Percentiles rank a stretch among this genome's conserved stretches.
Evolutionary conservation across 306 rosid genomes (phyloP).

Genomic region (Cicer arietinum): DNA sequence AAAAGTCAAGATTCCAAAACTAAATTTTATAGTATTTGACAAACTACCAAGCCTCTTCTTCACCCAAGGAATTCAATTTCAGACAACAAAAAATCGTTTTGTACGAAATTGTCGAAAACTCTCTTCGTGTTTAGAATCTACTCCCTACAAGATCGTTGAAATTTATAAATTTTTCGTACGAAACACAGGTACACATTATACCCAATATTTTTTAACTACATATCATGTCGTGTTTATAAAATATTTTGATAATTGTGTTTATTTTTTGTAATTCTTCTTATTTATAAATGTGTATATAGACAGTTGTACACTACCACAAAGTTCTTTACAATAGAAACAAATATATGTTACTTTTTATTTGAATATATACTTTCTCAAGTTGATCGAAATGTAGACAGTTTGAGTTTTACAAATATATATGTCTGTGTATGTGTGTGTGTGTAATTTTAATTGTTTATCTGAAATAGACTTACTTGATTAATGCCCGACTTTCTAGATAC

Average conservation of each 20-base stretch:
- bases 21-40: background rate
- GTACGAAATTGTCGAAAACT: background rate
- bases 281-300: too few relatives aligned
- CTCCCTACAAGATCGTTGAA: background rate
- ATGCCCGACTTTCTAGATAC: too few relatives aligned
- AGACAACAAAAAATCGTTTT: background rate
- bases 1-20: slow-evolving; percentile 3
- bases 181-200: background rate
- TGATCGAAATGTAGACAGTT: too few relatives aligned
- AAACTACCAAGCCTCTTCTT: background rate
- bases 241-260: background rate
- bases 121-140: background rate
- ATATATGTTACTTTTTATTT: too few relatives aligned
- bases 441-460: too few relatives aligned
- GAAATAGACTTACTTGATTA: too few relatives aligned
- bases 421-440: too few relatives aligned
- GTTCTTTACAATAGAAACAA: too few relatives aligned
- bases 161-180: fast-evolving
- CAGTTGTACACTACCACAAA: too few relatives aligned
- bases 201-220: background rate
- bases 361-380: too few relatives aligned
- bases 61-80: background rate
- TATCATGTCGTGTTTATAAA: background rate
- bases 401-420: too few relatives aligned
- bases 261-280: background rate